A percentile compares a stretch with the other conserved stretches of the same genome.
Evolutionary conservation across 2,329 filamentous ascomycete species (phyloP).

Genomic region (Drechslerella coelobrocha): DNA sequence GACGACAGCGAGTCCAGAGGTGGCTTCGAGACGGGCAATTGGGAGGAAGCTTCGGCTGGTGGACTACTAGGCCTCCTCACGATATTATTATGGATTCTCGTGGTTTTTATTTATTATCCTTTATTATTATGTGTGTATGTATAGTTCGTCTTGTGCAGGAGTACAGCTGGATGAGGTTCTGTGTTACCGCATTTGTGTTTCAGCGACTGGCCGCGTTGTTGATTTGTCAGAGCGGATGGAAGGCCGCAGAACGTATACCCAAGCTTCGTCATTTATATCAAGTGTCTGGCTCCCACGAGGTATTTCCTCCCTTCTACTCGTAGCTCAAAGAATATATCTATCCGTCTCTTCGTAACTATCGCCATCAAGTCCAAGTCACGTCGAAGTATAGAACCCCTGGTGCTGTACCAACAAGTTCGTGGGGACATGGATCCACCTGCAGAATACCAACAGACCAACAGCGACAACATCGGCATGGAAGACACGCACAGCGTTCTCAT

Average conservation of each 20-base stretch:
- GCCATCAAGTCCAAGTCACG: too few species aligned
- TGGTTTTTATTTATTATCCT: constrained; percentile 6
- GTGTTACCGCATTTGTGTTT: constrained; percentile 10
- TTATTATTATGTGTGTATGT: constrained; percentile 1
- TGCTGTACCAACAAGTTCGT: not conserved
- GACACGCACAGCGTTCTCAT: constrained; percentile 60
- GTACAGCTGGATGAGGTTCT: not conserved
- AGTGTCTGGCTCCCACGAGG: not conserved
- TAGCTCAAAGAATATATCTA: too few species aligned
- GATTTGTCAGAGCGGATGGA: constrained; percentile 47
- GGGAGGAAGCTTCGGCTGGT: constrained; percentile 53
- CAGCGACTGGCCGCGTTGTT: constrained; percentile 20
- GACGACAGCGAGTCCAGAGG: constrained; percentile 32
- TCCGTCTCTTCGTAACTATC: too few species aligned
- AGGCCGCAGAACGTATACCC: constrained; percentile 26
- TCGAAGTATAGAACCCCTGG: too few species aligned
- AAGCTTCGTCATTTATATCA: not conserved
- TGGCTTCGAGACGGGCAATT: constrained; percentile 51
- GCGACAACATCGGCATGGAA: constrained; percentile 14
- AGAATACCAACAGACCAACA: constrained; percentile 2
- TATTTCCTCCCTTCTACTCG: too few species aligned
- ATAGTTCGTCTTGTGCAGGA: not conserved
- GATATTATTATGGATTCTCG: not conserved
- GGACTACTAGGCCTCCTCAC: constrained; percentile 52
- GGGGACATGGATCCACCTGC: constrained; percentile 19